Percentiles rank a stretch among this genome's conserved stretches.
Evolutionary conservation across 805 yeast genomes (phyloP).

Genomic region (Kurtzmaniella cleridarum): DNA sequence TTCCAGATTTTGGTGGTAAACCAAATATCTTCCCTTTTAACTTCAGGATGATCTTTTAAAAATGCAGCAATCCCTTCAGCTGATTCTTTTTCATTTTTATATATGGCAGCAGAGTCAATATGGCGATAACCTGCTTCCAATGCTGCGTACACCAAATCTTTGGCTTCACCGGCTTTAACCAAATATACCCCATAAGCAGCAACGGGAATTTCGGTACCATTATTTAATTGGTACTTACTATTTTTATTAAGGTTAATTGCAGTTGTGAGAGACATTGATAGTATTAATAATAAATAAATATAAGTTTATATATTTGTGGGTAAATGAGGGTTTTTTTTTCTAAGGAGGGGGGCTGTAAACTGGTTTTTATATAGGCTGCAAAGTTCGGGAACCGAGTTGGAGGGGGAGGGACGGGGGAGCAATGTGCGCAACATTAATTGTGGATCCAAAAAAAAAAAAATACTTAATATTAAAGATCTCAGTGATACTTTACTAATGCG

Average conservation of each 20-base stretch:
- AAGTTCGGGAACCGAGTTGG: no score
- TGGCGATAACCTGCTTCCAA: slow-evolving; percentile 66
- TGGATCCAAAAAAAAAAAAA: no score
- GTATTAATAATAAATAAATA: no score
- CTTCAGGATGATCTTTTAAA: slow-evolving; percentile 38
- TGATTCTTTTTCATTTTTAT: slow-evolving; percentile 58
- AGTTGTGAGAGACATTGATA: slow-evolving; percentile 16
- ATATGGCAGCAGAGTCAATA: slow-evolving; percentile 66
- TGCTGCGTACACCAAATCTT: slow-evolving; percentile 48
- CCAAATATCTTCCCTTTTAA: slow-evolving; percentile 28
- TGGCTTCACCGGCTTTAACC: slow-evolving; percentile 33
- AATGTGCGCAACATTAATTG: no score
- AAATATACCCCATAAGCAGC: slow-evolving; percentile 54
- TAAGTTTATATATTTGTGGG: no score
- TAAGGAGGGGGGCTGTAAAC: no score
- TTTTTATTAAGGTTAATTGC: slow-evolving; percentile 29
- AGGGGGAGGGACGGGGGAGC: no score
- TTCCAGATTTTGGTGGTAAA: slow-evolving; percentile 31
- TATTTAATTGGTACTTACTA: slow-evolving; percentile 42
- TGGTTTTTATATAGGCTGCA: no score
- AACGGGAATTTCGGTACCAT: slow-evolving; percentile 52
- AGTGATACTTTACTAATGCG: no score
- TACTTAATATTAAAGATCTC: no score
- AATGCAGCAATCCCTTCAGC: slow-evolving; percentile 54
- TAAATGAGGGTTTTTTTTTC: no score